phyloP scores from a whole-genome alignment of 2,329 filamentous ascomycete genomes.

The Trichoderma sp. region DNA sequence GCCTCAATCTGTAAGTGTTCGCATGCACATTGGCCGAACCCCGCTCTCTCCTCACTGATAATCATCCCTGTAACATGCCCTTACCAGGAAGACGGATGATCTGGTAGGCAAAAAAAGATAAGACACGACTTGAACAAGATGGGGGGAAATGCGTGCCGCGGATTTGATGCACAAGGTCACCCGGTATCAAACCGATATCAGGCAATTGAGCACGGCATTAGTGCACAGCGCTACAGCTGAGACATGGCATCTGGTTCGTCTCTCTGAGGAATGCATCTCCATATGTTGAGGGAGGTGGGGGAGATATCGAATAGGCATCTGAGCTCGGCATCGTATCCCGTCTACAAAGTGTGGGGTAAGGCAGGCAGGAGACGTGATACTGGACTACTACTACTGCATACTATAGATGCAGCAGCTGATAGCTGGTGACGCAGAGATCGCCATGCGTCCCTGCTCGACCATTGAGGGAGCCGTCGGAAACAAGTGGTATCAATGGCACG shows the following conservation, averaged over 20 bases:
- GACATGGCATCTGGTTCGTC: neutral
- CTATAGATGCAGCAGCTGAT: neutral
- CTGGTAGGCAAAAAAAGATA: conserved; percentile 4
- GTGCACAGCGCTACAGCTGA: neutral
- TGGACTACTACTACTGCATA: neutral
- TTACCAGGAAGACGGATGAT: conserved; percentile 1
- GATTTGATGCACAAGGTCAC: neutral
- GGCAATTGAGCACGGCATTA: neutral
- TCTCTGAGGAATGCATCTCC: neutral
- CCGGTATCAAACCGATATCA: neutral
- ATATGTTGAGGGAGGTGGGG: neutral
- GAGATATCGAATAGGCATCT: neutral
- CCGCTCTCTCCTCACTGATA: conserved; percentile 21
- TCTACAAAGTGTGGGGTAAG: neutral
- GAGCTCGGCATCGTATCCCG: neutral
- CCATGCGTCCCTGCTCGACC: neutral
- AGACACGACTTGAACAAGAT: conserved; percentile 6
- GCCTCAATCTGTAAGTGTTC: neutral
- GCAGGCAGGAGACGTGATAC: neutral
- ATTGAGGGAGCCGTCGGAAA: neutral
- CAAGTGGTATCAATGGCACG: neutral
- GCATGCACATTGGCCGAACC: conserved; percentile 9
- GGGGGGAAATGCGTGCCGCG: neutral
- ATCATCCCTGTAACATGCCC: neutral
- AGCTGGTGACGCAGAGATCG: conserved; percentile 20